These are phyloP conservation scores for Crassisporium funariophilum DNA, from an alignment of 768 basidiomycete species.

Conservation along the genomic window DNA sequence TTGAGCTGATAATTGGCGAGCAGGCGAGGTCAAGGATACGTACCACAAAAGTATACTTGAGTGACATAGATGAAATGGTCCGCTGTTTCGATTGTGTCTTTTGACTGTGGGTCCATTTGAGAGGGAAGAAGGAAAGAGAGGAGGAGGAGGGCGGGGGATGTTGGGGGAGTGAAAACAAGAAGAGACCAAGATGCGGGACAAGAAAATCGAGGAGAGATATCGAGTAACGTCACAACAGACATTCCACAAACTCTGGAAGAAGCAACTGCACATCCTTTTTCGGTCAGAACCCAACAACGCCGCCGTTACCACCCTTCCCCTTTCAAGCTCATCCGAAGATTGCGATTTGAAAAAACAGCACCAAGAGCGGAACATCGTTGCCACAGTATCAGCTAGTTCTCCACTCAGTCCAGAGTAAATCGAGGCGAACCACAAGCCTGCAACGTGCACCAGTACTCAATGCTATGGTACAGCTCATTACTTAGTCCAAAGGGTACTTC, in stretches of 20 bases:
- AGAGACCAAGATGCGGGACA: constrained; percentile 29
- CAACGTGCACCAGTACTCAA: no score
- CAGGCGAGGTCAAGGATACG: constrained; percentile 37
- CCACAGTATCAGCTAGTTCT: constrained; percentile 17
- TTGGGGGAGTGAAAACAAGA: constrained; percentile 43
- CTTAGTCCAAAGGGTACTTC: no score
- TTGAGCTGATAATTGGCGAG: constrained; percentile 28
- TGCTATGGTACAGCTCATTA: no score
- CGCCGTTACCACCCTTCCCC: constrained; percentile 15
- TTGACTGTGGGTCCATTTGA: constrained; percentile 29
- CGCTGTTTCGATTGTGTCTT: constrained; percentile 55
- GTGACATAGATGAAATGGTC: constrained; percentile 79
- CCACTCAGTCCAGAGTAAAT: no score
- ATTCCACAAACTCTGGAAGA: constrained; percentile 51
- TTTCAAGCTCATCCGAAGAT: constrained; percentile 10
- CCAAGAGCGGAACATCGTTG: constrained; percentile 20
- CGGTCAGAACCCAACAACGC: constrained; percentile 28
- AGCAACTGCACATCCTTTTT: constrained; percentile 38
- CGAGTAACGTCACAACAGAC: constrained; percentile 42
- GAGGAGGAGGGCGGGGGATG: constrained; percentile 24
- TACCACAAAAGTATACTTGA: constrained; percentile 87
- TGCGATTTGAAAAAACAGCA: no score
- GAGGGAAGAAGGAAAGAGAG: constrained; percentile 23
- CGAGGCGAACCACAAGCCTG: background rate
- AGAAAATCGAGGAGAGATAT: constrained; percentile 19